Conservation (phyloP, 768 basidiomycete species). For the Amanita inopinata region DNA sequence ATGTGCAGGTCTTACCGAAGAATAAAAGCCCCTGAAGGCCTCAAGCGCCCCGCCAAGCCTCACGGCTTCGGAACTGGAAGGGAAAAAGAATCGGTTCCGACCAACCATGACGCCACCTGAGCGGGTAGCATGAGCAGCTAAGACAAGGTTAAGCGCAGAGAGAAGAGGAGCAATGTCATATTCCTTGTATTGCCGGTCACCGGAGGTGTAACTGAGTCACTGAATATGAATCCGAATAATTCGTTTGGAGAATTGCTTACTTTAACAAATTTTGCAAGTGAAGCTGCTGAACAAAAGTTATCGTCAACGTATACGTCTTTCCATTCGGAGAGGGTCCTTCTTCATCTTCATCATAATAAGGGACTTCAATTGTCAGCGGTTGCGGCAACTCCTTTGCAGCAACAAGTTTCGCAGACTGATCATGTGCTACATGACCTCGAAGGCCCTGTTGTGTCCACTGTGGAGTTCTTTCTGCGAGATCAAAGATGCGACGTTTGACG, state of each 20-base stretch:
- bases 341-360: conserved; percentile 44
- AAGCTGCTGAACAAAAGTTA: conserved; percentile 34
- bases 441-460: conserved; percentile 45
- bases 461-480: conserved; percentile 44
- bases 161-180: conserved; percentile 51
- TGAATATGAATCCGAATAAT: conserved; percentile 2
- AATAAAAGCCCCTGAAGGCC: conserved; percentile 49
- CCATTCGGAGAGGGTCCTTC: conserved; percentile 28
- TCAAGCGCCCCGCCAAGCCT: conserved; percentile 44
- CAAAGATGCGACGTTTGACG: conserved; percentile 50
- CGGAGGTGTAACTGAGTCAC: conserved; percentile 42
- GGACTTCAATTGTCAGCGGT: conserved; percentile 32
- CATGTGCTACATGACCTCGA: conserved; percentile 43
- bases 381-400: conserved; percentile 35
- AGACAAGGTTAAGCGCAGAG: conserved; percentile 55
- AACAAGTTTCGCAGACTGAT: conserved; percentile 42
- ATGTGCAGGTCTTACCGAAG: conserved; percentile 47
- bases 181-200: conserved; percentile 40
- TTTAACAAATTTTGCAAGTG: conserved; percentile 39
- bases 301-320: conserved; percentile 38
- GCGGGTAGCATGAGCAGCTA: conserved; percentile 45
- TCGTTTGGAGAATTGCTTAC: conserved; percentile 28
- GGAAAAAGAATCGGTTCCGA: conserved; percentile 60
- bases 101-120: conserved; percentile 54
- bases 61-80: conserved; percentile 36